These are phyloP conservation scores for Tolypocladium endophyticum DNA, from an alignment of 2,329 filamentous ascomycete species.

Conservation along the genomic window DNA sequence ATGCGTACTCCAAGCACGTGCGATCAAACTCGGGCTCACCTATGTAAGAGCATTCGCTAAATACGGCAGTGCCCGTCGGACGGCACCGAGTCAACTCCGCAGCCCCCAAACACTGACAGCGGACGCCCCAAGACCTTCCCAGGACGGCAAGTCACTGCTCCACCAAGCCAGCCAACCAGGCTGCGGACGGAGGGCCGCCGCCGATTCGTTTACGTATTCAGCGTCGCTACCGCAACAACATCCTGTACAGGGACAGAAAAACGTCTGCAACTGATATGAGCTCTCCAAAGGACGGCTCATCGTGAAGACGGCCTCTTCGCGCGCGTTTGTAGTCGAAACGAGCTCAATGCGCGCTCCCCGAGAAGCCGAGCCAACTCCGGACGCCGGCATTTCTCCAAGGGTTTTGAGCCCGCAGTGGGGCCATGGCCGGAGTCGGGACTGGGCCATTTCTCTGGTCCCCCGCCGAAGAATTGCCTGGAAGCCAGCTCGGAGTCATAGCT, in stretches of 20 bases:
- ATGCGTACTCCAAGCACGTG: too few species aligned
- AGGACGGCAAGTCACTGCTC: background rate
- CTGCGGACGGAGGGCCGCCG: background rate
- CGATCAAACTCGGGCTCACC: too few species aligned
- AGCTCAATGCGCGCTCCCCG: background rate
- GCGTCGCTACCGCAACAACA: background rate
- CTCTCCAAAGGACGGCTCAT: background rate
- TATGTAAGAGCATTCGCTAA: too few species aligned
- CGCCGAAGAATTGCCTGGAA: background rate
- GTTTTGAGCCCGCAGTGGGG: background rate
- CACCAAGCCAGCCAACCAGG: background rate
- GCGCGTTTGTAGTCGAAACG: background rate
- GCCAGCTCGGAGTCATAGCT: background rate
- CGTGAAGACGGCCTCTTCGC: background rate
- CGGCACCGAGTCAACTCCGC: too few species aligned
- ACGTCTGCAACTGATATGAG: background rate
- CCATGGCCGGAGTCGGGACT: background rate
- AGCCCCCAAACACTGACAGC: background rate
- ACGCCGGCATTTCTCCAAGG: background rate
- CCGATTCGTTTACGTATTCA: background rate
- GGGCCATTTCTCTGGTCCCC: background rate
- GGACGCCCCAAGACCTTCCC: background rate
- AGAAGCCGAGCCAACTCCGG: slow-evolving; percentile 1
- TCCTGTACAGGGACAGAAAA: background rate
- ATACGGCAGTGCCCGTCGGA: too few species aligned